A percentile compares a stretch with the other conserved stretches of the same genome.
These are phyloP conservation scores for Didymella glomerata DNA, from an alignment of 2,329 filamentous ascomycete species.

Conservation along the genomic window DNA sequence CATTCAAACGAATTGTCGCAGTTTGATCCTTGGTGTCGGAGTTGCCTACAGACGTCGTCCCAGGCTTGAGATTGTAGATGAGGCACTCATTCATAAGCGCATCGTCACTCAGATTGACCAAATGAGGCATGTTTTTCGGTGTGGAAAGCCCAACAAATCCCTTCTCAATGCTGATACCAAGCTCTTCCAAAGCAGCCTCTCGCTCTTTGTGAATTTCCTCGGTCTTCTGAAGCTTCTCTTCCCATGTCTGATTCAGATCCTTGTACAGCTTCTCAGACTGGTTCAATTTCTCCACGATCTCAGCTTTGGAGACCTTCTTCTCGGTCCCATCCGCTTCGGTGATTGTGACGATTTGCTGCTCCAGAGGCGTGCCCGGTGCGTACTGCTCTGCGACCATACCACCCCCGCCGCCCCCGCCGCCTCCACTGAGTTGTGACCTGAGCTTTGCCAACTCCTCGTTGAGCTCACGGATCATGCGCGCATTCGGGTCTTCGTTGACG, in stretches of 20 bases:
- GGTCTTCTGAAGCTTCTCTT: constrained; percentile 92
- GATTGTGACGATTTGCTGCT: constrained; percentile 96
- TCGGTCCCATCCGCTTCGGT: constrained; percentile 82
- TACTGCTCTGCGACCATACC: constrained; percentile 76
- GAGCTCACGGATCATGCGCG: constrained; percentile 96
- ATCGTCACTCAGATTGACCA: constrained; percentile 87
- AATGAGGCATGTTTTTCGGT: constrained; percentile 98
- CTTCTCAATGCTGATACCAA: constrained; percentile 99
- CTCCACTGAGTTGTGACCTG: constrained; percentile 76
- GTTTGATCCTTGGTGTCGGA: constrained; percentile 79
- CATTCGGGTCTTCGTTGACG: constrained; percentile 98
- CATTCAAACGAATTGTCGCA: constrained; percentile 91
- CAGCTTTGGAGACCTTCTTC: constrained; percentile 97
- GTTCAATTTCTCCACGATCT: constrained; percentile 94
- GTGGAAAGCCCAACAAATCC: constrained; percentile 94
- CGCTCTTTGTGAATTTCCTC: constrained; percentile 98
- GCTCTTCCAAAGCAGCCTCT: constrained; percentile 91
- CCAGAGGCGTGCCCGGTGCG: constrained; percentile 87
- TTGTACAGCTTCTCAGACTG: constrained; percentile 96
- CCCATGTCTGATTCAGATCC: constrained; percentile 98
- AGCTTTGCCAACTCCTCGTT: constrained; percentile 92
- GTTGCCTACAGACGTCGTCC: constrained; percentile 92
- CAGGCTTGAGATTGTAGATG: constrained; percentile 97
- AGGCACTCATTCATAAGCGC: constrained; percentile 93
- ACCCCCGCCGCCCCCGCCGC: constrained; percentile 37